Conservation (phyloP, 768 basidiomycete genomes). For the Asterophora lycoperdoides region DNA sequence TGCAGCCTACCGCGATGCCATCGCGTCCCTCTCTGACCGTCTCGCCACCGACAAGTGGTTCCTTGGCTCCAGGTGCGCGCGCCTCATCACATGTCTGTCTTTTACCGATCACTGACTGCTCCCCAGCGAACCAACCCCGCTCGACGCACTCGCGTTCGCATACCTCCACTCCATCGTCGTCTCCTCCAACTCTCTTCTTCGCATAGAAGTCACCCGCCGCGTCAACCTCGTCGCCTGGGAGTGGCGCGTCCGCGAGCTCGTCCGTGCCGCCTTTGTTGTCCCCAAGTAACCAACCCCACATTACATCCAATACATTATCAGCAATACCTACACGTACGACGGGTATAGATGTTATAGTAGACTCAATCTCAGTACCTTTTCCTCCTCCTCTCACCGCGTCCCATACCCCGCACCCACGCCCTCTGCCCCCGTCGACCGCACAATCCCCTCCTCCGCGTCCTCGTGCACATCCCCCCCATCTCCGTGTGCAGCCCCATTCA, state of each 20-base stretch:
- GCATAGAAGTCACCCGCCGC: constrained; percentile 63
- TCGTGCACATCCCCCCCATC: constrained; percentile 10
- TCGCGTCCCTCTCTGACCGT: constrained; percentile 67
- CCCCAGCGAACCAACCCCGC: constrained; percentile 64
- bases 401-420: constrained; percentile 1
- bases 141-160: constrained; percentile 81
- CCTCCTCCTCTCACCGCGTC: background rate
- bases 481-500: constrained; percentile 15
- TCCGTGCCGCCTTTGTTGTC: constrained; percentile 47
- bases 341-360: background rate
- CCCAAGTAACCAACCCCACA: background rate
- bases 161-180: constrained; percentile 69
- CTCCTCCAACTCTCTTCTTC: constrained; percentile 34
- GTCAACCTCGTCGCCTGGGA: constrained; percentile 84
- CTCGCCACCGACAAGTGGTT: constrained; percentile 80
- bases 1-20: constrained; percentile 64
- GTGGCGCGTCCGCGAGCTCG: constrained; percentile 54
- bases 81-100: background rate
- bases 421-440: too few species aligned
- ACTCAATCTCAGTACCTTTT: background rate
- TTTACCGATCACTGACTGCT: background rate
- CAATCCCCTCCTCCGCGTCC: constrained; percentile 3
- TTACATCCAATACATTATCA: too few species aligned
- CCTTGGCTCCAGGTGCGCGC: constrained; percentile 59
- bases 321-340: too few species aligned